Evolutionary conservation across 2,329 filamentous ascomycete species (phyloP).

Genomic region (Daldinia sp.): DNA sequence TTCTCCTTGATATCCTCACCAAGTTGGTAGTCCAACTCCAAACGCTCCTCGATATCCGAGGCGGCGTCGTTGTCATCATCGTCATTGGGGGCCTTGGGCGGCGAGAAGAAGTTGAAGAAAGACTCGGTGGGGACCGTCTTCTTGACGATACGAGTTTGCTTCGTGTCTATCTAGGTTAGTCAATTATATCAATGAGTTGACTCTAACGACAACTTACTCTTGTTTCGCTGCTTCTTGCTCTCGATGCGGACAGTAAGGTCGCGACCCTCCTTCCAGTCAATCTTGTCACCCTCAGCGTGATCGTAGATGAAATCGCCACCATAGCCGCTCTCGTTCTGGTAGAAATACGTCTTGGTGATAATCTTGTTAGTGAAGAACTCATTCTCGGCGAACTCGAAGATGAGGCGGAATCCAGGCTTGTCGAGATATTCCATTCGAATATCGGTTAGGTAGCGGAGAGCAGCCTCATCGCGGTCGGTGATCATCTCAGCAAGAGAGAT

Average conservation of each 20-base stretch:
- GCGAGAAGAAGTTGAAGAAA: conserved; percentile 99
- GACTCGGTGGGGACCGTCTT: conserved; percentile 98
- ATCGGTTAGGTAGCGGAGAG: conserved; percentile 87
- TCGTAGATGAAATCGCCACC: conserved; percentile 99
- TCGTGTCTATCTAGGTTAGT: conserved; percentile 74
- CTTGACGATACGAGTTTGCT: conserved; percentile 98
- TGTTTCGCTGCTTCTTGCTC: conserved; percentile 99
- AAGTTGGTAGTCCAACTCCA: conserved; percentile 98
- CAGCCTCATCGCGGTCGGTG: conserved; percentile 94
- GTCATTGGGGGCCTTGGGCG: conserved; percentile 81
- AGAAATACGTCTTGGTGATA: conserved; percentile 98
- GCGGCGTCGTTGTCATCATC: conserved; percentile 76
- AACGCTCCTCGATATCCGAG: conserved; percentile 93
- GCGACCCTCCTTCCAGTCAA: conserved; percentile 93
- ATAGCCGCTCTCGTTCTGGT: conserved; percentile 98
- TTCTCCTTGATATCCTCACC: conserved; percentile 99
- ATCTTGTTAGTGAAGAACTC: conserved; percentile 98
- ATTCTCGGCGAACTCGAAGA: conserved; percentile 96
- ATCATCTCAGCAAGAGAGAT: conserved; percentile 97
- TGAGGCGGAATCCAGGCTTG: conserved; percentile 95
- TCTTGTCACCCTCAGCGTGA: conserved; percentile 97
- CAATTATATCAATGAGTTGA: not conserved
- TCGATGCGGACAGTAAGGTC: conserved; percentile 94
- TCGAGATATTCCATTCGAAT: conserved; percentile 99
- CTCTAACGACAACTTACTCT: conserved; percentile 73